Conservation (phyloP, 139 green algal genomes). For the Edaphochlamys debaryana region DNA sequence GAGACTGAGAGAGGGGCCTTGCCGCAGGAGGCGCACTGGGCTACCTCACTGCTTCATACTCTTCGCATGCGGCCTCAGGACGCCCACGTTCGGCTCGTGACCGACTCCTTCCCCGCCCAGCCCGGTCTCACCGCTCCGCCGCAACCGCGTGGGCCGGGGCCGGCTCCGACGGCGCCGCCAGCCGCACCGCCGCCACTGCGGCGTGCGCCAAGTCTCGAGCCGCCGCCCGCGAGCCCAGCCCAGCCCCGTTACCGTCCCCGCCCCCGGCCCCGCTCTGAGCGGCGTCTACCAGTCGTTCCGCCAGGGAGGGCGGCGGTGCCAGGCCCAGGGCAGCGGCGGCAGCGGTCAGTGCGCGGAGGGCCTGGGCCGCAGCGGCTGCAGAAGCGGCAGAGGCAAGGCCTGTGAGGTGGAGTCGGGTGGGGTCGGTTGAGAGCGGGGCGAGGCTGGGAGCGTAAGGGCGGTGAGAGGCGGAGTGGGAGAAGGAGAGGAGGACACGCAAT, state of each 20-base stretch:
- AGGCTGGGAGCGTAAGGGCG: neutral
- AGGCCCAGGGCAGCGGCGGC: neutral
- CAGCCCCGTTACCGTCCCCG: neutral
- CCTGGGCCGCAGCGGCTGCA: neutral
- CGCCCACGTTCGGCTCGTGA: no score
- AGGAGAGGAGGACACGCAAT: no score
- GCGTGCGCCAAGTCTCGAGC: neutral
- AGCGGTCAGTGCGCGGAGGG: neutral
- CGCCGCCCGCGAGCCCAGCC: neutral
- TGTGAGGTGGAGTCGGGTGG: no score
- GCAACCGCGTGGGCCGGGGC: neutral
- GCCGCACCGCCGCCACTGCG: slow-evolving; percentile 6
- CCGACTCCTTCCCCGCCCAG: no score
- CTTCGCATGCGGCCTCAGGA: neutral
- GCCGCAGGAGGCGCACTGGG: neutral
- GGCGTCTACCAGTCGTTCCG: slow-evolving; percentile 4
- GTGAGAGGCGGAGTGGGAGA: no score
- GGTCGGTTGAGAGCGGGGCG: neutral
- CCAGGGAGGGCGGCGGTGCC: slow-evolving; percentile 7
- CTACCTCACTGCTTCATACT: no score
- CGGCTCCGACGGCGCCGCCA: neutral
- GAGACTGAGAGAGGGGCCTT: neutral
- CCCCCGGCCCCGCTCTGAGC: slow-evolving; percentile 5
- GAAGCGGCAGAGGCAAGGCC: neutral
- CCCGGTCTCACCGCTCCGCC: neutral